Conservation (phyloP, 2,329 filamentous ascomycete genomes). For the Sporothrix pallida region DNA sequence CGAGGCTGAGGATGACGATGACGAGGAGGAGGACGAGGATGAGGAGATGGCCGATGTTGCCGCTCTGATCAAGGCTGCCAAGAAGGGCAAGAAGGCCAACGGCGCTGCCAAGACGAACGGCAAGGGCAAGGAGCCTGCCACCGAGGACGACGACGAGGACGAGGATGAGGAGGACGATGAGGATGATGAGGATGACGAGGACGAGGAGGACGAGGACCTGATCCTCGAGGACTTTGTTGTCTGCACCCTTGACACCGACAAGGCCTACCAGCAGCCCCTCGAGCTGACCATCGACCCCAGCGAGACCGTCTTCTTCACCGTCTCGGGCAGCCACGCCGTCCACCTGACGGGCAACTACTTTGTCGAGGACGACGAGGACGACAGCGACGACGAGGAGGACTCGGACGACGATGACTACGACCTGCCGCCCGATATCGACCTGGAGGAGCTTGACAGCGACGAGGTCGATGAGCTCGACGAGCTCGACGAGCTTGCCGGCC, state of each 20-base stretch:
- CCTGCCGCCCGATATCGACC: constrained; percentile 76
- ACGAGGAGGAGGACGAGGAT: constrained; percentile 65
- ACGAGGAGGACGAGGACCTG: constrained; percentile 64
- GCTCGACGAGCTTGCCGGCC: constrained; percentile 68
- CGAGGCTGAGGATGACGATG: constrained; percentile 61
- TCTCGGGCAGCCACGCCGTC: constrained; percentile 85
- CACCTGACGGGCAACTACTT: constrained; percentile 97
- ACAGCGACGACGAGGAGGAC: constrained; percentile 65
- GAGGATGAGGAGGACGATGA: constrained; percentile 53
- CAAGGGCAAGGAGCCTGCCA: constrained; percentile 40
- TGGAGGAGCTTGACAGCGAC: constrained; percentile 73
- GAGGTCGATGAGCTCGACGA: constrained; percentile 80
- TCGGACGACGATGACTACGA: constrained; percentile 74
- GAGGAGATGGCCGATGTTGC: constrained; percentile 56
- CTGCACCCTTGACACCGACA: constrained; percentile 92
- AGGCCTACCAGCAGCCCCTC: constrained; percentile 93
- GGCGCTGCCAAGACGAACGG: constrained; percentile 31
- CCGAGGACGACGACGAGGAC: constrained; percentile 35
- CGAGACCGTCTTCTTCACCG: constrained; percentile 91
- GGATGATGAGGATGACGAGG: constrained; percentile 56
- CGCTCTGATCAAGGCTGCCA: constrained; percentile 39
- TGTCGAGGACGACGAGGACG: constrained; percentile 70
- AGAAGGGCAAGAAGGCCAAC: constrained; percentile 40
- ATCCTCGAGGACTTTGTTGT: constrained; percentile 89
- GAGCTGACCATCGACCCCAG: constrained; percentile 90